Evolutionary conservation across 768 basidiomycete species (phyloP), one percentile per base, ranked within the genome.

Genomic region (Kwoniella mangroviensis): DNA sequence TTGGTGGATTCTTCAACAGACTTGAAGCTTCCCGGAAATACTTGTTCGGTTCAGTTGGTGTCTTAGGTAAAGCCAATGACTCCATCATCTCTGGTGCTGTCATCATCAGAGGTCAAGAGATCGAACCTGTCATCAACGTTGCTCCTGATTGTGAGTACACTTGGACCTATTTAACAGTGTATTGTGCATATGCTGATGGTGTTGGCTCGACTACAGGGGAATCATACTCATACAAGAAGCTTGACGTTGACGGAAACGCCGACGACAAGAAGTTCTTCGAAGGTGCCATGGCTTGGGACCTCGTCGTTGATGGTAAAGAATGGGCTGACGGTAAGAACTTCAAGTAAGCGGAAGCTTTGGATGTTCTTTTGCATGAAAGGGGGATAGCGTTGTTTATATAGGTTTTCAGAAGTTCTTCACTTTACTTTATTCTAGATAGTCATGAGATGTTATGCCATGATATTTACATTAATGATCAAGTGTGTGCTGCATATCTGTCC

Each of bases 11-110:
- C 90, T 98, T 95, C 89, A 84, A 95, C 88, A 93, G 97, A 68
- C 89, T 99, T 10, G 97, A 98, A 86, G 97, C 89, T 11, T 94
- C 94, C 24, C 91, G 96, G 84, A 96, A 97, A 84, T 96, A 97
- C 87, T 88, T 95, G 73, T 97, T 98, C 84, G 96, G 90, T 15
- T 95, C 93, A 54, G 83, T 94, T 56, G 94, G 93, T 82, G 97
- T 99, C 22, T 89, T 95, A 68, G 96, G 97, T 81, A 84, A 85
- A 78, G 62, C 86, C 81, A 91, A 92, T 84, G 86, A 92, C 85
- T 92, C 90, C 51, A 65, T 91, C 81, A 93, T 97, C 85, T 81
- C 89, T 55, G 97, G 97, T 81, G 89, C 84, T 60, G 84, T 98
- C 75, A 90, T 99, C 84, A 82, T 87, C 70, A 91, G 96, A 63